A percentile compares a stretch with the other conserved stretches of the same genome.
Evolutionary conservation across 192 early-diverging fungal genomes (phyloP).

Genomic region (Coemansia pectinata): DNA sequence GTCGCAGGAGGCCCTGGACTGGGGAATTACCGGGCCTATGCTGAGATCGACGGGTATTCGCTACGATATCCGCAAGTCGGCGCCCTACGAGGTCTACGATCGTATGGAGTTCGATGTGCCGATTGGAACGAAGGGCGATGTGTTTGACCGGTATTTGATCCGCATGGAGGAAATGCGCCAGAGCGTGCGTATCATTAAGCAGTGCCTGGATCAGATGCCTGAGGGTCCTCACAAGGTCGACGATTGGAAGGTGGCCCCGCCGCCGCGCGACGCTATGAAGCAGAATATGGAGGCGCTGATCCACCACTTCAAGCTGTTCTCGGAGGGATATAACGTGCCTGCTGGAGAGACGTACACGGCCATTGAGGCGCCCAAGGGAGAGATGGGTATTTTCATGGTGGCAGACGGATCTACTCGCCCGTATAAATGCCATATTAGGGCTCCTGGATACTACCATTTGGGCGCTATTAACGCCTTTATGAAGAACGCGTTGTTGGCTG

Average conservation of each 20-base stretch:
- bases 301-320: conserved; percentile 99
- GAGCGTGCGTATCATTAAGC: conserved; percentile 89
- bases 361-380: conserved; percentile 98
- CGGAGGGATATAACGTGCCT: conserved; percentile 98
- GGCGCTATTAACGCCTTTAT: conserved; percentile 88
- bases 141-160: conserved; percentile 94
- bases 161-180: conserved; percentile 99
- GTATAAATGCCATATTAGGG: conserved; percentile 97
- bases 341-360: conserved; percentile 97
- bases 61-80: conserved; percentile 92
- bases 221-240: conserved; percentile 92
- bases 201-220: conserved; percentile 97
- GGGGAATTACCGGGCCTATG: conserved; percentile 94
- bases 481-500: conserved; percentile 89
- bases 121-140: conserved; percentile 91
- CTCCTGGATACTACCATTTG: conserved; percentile 95
- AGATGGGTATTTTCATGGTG: conserved; percentile 95
- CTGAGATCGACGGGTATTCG: conserved; percentile 89
- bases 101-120: conserved; percentile 97
- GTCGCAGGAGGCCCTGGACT: conserved; percentile 85
- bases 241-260: conserved; percentile 96
- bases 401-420: conserved; percentile 92
- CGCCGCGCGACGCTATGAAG: conserved; percentile 93
- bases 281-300: conserved; percentile 99
- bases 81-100: conserved; percentile 95